Conservation (phyloP, 139 green algal species). For the Chlamydomonas sphaeroides region DNA sequence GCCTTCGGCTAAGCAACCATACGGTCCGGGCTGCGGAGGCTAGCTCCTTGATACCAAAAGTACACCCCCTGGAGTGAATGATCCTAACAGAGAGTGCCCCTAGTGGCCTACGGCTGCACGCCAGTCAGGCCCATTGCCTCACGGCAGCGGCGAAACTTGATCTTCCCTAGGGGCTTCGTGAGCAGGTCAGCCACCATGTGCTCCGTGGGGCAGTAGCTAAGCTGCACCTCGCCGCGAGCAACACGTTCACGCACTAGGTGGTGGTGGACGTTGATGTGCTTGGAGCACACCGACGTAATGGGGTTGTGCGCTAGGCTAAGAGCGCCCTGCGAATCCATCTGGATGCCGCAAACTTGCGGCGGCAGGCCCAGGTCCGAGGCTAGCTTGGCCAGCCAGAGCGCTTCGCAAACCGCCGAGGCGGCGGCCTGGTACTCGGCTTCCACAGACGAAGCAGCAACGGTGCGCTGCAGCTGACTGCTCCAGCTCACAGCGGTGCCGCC, state of each 20-base stretch:
- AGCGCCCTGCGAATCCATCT: too few species aligned
- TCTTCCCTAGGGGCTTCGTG: not conserved
- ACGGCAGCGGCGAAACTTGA: not conserved
- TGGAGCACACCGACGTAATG: not conserved
- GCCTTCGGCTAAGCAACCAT: too few species aligned
- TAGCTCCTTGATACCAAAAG: too few species aligned
- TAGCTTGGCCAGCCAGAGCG: too few species aligned
- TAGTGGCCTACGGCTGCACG: too few species aligned
- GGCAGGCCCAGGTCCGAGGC: not conserved
- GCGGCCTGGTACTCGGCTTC: too few species aligned
- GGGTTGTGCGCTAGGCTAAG: too few species aligned
- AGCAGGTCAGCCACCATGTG: not conserved
- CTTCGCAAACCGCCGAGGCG: too few species aligned
- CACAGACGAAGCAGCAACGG: not conserved
- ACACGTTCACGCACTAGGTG: not conserved
- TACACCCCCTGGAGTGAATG: too few species aligned
- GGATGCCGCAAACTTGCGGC: not conserved
- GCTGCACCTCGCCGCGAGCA: not conserved
- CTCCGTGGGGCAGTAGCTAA: not conserved
- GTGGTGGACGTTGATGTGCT: not conserved
- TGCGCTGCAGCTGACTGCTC: not conserved
- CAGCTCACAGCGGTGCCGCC: not conserved
- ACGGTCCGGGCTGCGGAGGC: too few species aligned
- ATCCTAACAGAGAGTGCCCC: too few species aligned
- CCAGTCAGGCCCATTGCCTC: not conserved